phyloP scores from a whole-genome alignment of 78 protist species.

The Dictyostelium firmibasis region DNA sequence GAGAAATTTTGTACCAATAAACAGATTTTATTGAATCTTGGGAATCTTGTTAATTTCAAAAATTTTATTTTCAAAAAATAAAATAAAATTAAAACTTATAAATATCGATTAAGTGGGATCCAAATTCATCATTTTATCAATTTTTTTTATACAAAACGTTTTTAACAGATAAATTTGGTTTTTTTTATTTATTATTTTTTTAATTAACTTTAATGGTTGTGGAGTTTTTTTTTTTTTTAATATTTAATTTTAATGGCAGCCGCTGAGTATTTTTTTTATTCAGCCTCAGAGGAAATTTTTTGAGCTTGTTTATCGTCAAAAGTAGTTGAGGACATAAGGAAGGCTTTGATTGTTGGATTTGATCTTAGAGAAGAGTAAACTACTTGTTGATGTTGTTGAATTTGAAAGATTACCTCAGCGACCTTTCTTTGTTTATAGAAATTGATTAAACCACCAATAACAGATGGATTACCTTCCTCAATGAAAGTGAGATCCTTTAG shows the following conservation, averaged over 20 bases:
- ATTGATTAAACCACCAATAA: constrained; percentile 63
- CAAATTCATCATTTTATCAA: too few relatives aligned
- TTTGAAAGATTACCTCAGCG: constrained; percentile 54
- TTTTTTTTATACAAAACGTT: too few relatives aligned
- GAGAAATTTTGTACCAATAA: too few relatives aligned
- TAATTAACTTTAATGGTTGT: too few relatives aligned
- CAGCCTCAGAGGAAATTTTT: constrained; percentile 1
- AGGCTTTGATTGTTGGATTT: constrained; percentile 21
- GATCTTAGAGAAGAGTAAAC: background rate
- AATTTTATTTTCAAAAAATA: too few relatives aligned
- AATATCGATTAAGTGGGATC: too few relatives aligned
- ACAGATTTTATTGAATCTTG: too few relatives aligned
- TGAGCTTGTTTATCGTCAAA: constrained; percentile 46
- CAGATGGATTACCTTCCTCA: constrained; percentile 73
- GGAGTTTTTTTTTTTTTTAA: background rate
- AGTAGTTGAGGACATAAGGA: background rate
- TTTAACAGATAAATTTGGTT: too few relatives aligned
- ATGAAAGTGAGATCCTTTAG: constrained; percentile 72
- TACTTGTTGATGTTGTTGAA: constrained; percentile 71
- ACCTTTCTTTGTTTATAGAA: constrained; percentile 76
- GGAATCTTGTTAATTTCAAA: too few relatives aligned
- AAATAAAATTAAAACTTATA: too few relatives aligned
- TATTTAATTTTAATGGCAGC: background rate
- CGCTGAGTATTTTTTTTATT: too few relatives aligned
- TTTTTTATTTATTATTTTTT: too few relatives aligned